phyloP scores from a whole-genome alignment of 371 early-diverging fungal genomes.

The Mucor ambiguus region DNA sequence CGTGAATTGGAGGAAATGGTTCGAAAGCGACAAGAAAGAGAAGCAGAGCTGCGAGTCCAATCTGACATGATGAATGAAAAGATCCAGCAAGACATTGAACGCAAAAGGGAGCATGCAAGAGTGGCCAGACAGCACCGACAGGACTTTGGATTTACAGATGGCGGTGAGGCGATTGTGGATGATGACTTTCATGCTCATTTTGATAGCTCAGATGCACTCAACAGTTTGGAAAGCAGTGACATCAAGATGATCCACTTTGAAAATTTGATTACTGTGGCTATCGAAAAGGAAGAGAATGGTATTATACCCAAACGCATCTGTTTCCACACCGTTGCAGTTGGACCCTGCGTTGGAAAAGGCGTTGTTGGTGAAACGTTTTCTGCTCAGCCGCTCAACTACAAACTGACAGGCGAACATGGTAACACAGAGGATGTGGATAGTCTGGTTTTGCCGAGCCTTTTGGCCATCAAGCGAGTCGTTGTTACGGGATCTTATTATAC shows the following conservation, averaged over 20 bases:
- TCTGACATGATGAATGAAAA: slow-evolving; percentile 58
- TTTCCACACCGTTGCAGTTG: slow-evolving; percentile 47
- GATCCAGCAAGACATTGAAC: slow-evolving; percentile 57
- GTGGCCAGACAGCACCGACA: slow-evolving; percentile 34
- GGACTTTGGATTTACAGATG: slow-evolving; percentile 35
- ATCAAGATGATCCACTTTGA: slow-evolving; percentile 54
- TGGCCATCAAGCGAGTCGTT: slow-evolving; percentile 43
- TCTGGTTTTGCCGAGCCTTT: slow-evolving; percentile 30
- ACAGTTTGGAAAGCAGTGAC: slow-evolving; percentile 31
- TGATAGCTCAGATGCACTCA: slow-evolving; percentile 14
- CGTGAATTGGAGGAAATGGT: slow-evolving; percentile 45
- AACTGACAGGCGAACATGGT: slow-evolving; percentile 21
- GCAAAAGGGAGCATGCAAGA: slow-evolving; percentile 48
- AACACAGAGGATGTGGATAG: slow-evolving; percentile 27
- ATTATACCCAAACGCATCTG: slow-evolving; percentile 27
- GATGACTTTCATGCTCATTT: slow-evolving; percentile 35
- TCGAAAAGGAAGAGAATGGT: slow-evolving; percentile 45
- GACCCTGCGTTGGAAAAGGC: slow-evolving; percentile 44
- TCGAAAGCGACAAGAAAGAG: slow-evolving; percentile 42
- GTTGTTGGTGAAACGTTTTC: slow-evolving; percentile 41
- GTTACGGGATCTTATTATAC: slow-evolving; percentile 48
- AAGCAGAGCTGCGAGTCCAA: slow-evolving; percentile 53
- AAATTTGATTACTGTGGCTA: slow-evolving; percentile 47
- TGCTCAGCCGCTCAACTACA: slow-evolving; percentile 44
- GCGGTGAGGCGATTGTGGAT: slow-evolving; percentile 25